Evolutionary conservation across 495 filamentous ascomycete genomes (phyloP).

Genomic region (Penicillium macrosclerotiorum): DNA sequence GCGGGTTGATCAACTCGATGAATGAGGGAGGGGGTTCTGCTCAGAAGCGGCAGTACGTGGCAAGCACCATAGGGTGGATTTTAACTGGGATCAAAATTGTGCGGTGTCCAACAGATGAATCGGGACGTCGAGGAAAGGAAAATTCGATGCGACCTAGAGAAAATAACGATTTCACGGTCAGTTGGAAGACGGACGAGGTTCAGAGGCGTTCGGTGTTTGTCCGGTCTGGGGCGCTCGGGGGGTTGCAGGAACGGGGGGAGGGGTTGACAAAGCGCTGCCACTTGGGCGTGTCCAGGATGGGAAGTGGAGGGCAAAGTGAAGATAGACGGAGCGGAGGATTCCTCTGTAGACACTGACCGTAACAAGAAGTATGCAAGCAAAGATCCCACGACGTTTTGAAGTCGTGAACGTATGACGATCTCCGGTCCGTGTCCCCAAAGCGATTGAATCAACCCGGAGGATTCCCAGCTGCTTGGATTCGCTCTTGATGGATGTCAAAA

Average conservation of each 20-base stretch:
- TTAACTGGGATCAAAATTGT: not conserved
- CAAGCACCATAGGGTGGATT: conserved; percentile 16
- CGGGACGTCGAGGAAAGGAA: not conserved
- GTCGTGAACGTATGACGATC: conserved; percentile 12
- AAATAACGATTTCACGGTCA: not conserved
- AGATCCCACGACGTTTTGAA: conserved; percentile 1
- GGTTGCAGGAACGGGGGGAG: conserved; percentile 14
- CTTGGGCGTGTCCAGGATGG: not conserved
- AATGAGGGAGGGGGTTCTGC: conserved; percentile 3
- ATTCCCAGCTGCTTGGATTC: not conserved
- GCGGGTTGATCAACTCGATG: conserved; percentile 6
- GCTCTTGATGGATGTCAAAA: conserved; percentile 15
- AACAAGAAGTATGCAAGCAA: conserved; percentile 1
- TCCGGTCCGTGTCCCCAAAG: conserved; percentile 13
- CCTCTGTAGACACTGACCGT: not conserved
- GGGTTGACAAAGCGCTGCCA: conserved; percentile 22
- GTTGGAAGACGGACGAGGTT: conserved; percentile 4
- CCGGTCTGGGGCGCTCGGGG: not conserved
- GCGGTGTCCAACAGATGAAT: not conserved
- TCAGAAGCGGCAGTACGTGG: conserved; percentile 11
- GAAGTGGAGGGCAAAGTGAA: conserved; percentile 4
- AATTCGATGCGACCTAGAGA: not conserved
- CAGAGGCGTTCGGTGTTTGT: conserved; percentile 1
- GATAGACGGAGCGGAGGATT: not conserved
- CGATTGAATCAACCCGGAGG: conserved; percentile 12